Evolutionary conservation across 2,329 filamentous ascomycete species (phyloP).

Genomic region (Monosporascus ibericus): DNA sequence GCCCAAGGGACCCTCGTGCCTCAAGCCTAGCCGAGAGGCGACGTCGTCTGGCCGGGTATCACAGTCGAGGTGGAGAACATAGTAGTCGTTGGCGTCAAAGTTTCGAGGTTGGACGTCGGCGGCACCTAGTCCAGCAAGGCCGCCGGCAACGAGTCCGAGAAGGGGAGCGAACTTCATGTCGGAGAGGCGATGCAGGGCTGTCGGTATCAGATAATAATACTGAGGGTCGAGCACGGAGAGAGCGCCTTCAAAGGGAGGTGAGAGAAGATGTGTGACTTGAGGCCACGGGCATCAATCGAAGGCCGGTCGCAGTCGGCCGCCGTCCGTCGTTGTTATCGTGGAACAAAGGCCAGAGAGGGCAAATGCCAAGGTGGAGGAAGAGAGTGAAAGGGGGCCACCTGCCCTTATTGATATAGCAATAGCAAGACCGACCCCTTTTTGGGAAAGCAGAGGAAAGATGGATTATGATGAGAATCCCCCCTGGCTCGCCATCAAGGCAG

Average conservation of each 20-base stretch:
- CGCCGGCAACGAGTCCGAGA: constrained; percentile 41
- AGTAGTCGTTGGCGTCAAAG: constrained; percentile 82
- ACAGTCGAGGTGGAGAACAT: constrained; percentile 76
- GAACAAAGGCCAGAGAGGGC: no score
- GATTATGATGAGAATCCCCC: no score
- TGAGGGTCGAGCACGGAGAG: neutral
- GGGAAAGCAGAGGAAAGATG: no score
- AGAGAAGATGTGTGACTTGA: neutral
- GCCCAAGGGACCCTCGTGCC: constrained; percentile 75
- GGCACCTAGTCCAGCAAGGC: constrained; percentile 43
- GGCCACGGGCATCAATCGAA: no score
- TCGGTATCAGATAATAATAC: neutral
- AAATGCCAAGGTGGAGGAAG: no score
- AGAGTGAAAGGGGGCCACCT: no score
- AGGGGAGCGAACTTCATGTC: constrained; percentile 47
- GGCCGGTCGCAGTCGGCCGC: neutral
- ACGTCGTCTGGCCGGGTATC: constrained; percentile 61
- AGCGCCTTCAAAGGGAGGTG: neutral
- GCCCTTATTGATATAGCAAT: no score
- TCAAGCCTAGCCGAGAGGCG: constrained; percentile 66
- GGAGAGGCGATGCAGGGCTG: constrained; percentile 6
- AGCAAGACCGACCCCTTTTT: no score
- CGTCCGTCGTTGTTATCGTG: neutral
- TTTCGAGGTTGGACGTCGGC: constrained; percentile 55
- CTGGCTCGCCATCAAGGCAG: no score